Conservation (phyloP, 208 protist genomes). For the Phytomonas francai region DNA sequence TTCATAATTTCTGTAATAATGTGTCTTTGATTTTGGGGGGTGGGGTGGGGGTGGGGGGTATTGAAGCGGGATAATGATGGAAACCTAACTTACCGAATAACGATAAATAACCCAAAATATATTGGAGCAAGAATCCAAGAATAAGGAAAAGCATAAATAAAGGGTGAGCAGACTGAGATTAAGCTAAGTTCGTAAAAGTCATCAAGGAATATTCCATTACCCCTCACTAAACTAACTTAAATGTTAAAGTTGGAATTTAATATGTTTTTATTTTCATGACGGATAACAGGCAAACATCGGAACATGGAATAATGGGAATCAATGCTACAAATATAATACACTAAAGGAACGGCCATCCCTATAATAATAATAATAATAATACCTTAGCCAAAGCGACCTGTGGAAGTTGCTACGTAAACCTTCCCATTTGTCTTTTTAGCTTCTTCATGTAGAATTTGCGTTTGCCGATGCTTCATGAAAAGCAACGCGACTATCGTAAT, state of each 20-base stretch:
- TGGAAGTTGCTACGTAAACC: constrained; percentile 76
- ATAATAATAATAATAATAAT: constrained; percentile 2
- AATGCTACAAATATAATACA: constrained; percentile 8
- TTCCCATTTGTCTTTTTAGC: constrained; percentile 74
- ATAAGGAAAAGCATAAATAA: constrained; percentile 4
- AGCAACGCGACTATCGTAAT: constrained; percentile 80
- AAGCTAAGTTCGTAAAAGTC: not conserved
- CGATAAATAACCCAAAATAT: not conserved
- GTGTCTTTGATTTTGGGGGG: not conserved
- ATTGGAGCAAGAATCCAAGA: constrained; percentile 8
- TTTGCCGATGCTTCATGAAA: constrained; percentile 73
- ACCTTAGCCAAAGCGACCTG: constrained; percentile 31
- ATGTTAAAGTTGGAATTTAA: not conserved
- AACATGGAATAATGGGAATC: constrained; percentile 1
- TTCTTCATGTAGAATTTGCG: constrained; percentile 72
- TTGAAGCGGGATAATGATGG: not conserved
- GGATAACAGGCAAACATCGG: not conserved
- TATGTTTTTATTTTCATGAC: not conserved
- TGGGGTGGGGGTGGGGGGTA: no score
- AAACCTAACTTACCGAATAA: not conserved
- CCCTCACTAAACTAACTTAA: not conserved
- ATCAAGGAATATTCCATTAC: not conserved
- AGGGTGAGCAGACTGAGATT: not conserved
- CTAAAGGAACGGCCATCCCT: not conserved
- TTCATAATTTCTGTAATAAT: not conserved